Base-by-base conservation (phyloP, 2,329 filamentous ascomycete genomes). In the Mariannaea sp. region DNA sequence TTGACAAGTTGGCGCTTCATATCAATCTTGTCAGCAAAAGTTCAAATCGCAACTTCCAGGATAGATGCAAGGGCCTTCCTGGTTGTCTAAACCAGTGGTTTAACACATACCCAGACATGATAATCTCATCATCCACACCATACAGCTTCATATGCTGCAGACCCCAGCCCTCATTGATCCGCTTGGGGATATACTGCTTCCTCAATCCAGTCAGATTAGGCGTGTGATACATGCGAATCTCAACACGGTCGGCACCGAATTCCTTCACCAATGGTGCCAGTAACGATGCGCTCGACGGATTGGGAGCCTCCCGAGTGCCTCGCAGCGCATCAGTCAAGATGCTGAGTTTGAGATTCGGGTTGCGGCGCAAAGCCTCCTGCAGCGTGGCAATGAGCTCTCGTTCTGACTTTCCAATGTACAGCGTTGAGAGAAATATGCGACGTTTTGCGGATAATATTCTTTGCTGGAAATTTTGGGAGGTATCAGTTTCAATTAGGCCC, bases 131-230 rank as follows among this genome's bases (percentile, higher is more conserved):
- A 65, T 99, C 94, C 17, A 96, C 78, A 0, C 94, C 94, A 65
- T 99, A 99, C 0, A 99, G 79, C 79, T 99, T 99, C 93, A 99
- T 99, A 69, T 99, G 94, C 70, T 99, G 94, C 56, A 99, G 75
- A 1, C 94, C 94, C 94, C 94, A 99, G 14, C 94, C 94, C 74
- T 99, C 94, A 64, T 99, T 99, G 70, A 99, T 93, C 16, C 94
- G 82, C 68, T 85, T 90, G 0, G 94, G 94, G 2, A 97, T 84
- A 61, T 89, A 78, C 65, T 86, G 86, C 74, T 97, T 97, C 44
- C 87, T 84, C 52, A 95, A 64, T 0, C 94, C 94, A 3, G 90
- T 96, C 59, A 99, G 75, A 67, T 99, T 99, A 0, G 94, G 94
- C 1, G 94, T 99, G 73, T 99, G 94, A 69, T 95, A 99, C 92